Percentiles rank a stretch among this genome's conserved stretches.
phyloP scores from a whole-genome alignment of 208 protist genomes.

The Herpetomonas samuelpessoai region DNA sequence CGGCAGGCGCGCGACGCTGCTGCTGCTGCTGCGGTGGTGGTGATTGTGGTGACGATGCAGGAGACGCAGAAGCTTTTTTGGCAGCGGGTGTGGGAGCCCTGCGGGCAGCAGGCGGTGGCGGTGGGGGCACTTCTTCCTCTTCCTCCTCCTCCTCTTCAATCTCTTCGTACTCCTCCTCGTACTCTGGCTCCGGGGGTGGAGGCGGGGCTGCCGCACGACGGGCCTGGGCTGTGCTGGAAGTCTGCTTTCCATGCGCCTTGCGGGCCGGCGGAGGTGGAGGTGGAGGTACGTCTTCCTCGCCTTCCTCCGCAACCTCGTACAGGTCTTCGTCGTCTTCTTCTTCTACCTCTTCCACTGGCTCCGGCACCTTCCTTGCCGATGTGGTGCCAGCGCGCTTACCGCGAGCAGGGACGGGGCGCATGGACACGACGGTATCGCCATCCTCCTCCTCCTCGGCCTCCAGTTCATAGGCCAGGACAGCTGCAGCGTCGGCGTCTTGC shows the following conservation, averaged over 20 bases:
- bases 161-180: slow-evolving; percentile 17
- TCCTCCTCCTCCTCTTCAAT: slow-evolving; percentile 12
- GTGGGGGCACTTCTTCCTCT: background rate
- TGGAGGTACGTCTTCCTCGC: too few species aligned
- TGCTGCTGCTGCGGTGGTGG: too few species aligned
- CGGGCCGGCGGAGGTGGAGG: too few species aligned
- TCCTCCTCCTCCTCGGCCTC: slow-evolving; percentile 5
- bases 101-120: background rate
- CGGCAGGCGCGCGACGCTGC: too few species aligned
- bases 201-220: slow-evolving; percentile 1
- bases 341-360: too few species aligned
- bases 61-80: too few species aligned
- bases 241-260: too few species aligned
- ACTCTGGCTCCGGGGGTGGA: slow-evolving; percentile 4
- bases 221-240: too few species aligned
- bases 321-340: too few species aligned
- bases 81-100: slow-evolving; percentile 1
- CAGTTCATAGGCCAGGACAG: slow-evolving; percentile 1
- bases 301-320: too few species aligned
- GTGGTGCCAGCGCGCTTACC: slow-evolving; percentile 1
- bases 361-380: too few species aligned
- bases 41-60: too few species aligned
- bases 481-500: background rate
- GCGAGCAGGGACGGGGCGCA: background rate
- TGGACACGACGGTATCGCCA: background rate